Conservation (phyloP, 805 yeast genomes). For the Candida morakotiae region DNA sequence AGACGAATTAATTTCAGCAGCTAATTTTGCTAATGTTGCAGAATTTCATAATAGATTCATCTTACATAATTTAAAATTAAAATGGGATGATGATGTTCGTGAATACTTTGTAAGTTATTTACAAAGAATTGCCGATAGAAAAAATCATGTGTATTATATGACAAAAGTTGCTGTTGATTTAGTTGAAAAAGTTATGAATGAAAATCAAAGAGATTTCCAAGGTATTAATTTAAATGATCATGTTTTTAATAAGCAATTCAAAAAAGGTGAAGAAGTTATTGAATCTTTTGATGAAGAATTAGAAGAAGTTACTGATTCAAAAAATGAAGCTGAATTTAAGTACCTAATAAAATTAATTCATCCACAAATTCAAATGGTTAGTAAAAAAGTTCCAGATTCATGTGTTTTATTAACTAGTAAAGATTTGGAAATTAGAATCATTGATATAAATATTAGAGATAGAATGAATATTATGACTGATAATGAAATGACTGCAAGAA, state of each 20-base stretch:
- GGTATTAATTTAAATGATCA: constrained; percentile 17
- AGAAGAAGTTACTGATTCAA: constrained; percentile 27
- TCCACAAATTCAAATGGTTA: constrained; percentile 74
- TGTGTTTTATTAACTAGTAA: constrained; percentile 52
- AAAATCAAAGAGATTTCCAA: constrained; percentile 10
- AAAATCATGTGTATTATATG: constrained; percentile 41
- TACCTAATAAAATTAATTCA: constrained; percentile 65
- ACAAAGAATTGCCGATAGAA: constrained; percentile 39
- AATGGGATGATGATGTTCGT: constrained; percentile 73
- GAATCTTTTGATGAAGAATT: constrained; percentile 52
- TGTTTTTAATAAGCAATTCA: constrained; percentile 13
- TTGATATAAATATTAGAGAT: constrained; percentile 41
- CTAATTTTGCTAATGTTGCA: constrained; percentile 18
- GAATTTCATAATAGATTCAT: constrained; percentile 66
- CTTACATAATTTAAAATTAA: constrained; percentile 66
- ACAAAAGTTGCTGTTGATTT: constrained; percentile 47
- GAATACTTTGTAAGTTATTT: constrained; percentile 60
- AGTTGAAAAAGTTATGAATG: constrained; percentile 38
- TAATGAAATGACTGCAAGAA: constrained; percentile 31
- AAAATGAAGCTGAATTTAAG: constrained; percentile 47
- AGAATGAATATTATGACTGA: constrained; percentile 32
- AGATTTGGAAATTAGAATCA: constrained; percentile 54
- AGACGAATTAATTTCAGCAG: constrained; percentile 21
- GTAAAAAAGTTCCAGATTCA: constrained; percentile 42
- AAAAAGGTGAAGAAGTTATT: constrained; percentile 30